Evolutionary conservation across 805 yeast genomes (phyloP), one percentile per base, ranked within the genome.

Genomic region (Kodamaea jinghongensis): DNA sequence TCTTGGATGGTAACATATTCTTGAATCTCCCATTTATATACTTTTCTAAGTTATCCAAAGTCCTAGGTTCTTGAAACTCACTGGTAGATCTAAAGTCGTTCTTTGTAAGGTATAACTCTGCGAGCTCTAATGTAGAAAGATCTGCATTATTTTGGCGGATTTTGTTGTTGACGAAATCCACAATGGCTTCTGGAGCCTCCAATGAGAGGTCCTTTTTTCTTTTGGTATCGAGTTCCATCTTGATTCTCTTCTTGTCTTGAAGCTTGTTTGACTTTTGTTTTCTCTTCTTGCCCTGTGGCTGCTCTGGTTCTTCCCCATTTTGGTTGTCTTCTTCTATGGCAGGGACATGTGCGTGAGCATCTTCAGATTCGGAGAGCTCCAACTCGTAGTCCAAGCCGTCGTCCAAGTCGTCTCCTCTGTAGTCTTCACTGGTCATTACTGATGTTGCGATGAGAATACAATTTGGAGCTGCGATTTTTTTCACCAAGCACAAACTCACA

Each of bases 51-150:
- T 80, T 78, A 2, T 71, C 79, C 43, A 86, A 59, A 27, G 55
- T 71, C 46, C 95, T 71, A 5, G 65, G 64, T 14, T 70, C 65
- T 3, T 69, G 72, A 51, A 76, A 82, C 27, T 73, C 79, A 1
- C 80, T 71, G 0, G 91, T 81, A 30, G 81, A 79, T 30, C 81
- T 67, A 48, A 89, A 71, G 45, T 77, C 74, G 4, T 65, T 45
- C 56, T 77, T 78, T 58, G 73, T 68, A 58, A 79, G 65, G 51
- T 81, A 81, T 37, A 75, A 51, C 34, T 86, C 95, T 14, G 78
- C 67, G 43, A 87, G 70, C 56, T 90, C 96, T 41, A 90, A 62
- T 3, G 87, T 78, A 16, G 95, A 81, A 25, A 86, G 68, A 46
- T 84, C 83, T 10, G 81, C 75, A 52, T 83, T 75, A 45, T 73